Conservation (phyloP, 75 land plant species). For the Pseudotsuga menziesii region DNA sequence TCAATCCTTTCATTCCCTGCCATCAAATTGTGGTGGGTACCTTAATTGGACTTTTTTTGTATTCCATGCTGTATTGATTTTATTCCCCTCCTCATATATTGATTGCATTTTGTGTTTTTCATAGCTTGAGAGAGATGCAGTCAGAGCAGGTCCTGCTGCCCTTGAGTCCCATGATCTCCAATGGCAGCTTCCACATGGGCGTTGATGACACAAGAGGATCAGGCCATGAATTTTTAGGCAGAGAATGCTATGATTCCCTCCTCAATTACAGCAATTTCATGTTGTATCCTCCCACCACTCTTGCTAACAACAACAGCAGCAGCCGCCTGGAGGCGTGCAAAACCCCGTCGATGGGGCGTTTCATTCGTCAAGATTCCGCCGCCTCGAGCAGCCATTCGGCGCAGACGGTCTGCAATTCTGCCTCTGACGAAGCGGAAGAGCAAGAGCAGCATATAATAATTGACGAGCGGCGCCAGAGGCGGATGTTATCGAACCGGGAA, state of each 20-base stretch:
- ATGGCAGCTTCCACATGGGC: background rate
- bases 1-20: constrained; percentile 10
- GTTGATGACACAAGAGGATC: background rate
- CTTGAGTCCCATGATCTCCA: too few relatives aligned
- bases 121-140: background rate
- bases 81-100: background rate
- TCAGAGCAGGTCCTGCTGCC: too few relatives aligned
- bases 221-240: background rate
- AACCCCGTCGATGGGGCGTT: background rate
- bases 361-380: background rate
- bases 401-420: constrained; percentile 22
- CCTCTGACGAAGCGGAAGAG: constrained; percentile 71
- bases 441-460: background rate
- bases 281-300: background rate
- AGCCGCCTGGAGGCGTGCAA: background rate
- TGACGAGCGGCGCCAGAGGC: constrained; percentile 58
- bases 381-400: constrained; percentile 1
- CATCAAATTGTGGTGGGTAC: constrained; percentile 10
- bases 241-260: background rate
- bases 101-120: background rate
- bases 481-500: constrained; percentile 87
- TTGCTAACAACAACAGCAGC: background rate
- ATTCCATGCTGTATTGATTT: background rate
- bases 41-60: background rate
- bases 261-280: background rate